phyloP scores from a whole-genome alignment of 495 filamentous ascomycete species.

The Cercophora samala region DNA sequence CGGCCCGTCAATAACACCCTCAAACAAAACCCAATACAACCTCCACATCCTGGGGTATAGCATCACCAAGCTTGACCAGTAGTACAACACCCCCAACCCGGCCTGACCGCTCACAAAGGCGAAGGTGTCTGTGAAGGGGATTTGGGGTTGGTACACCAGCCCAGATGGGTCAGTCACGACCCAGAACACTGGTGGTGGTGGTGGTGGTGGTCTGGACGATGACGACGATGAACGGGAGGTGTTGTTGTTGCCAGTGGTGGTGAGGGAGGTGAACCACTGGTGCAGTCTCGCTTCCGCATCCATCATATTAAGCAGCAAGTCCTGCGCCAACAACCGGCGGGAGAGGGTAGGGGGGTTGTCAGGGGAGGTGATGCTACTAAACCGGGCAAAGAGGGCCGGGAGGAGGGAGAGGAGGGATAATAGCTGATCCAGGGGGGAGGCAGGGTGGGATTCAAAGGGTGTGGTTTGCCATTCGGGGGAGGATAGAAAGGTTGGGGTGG shows the following conservation, averaged over 20 bases:
- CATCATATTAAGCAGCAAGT: conserved; percentile 40
- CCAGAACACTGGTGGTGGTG: not conserved
- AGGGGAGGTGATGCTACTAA: conserved; percentile 33
- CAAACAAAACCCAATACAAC: conserved; percentile 37
- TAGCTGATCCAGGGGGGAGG: conserved; percentile 42
- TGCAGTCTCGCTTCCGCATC: conserved; percentile 40
- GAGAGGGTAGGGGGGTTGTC: conserved; percentile 28
- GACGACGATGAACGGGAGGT: no score
- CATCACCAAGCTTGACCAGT: conserved; percentile 40
- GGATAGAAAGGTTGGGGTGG: conserved; percentile 41
- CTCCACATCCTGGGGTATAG: conserved; percentile 40
- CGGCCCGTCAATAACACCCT: conserved; percentile 29
- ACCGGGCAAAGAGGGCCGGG: conserved; percentile 37
- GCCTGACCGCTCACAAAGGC: conserved; percentile 34
- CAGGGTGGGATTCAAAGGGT: conserved; percentile 44
- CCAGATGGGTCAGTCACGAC: not conserved
- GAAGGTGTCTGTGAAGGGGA: conserved; percentile 38
- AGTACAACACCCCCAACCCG: conserved; percentile 39
- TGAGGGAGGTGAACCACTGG: conserved; percentile 37
- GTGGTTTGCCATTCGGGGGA: conserved; percentile 43
- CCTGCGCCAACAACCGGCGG: conserved; percentile 40
- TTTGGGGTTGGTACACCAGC: conserved; percentile 13
- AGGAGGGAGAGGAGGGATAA: conserved; percentile 42
- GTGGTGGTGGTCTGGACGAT: no score
- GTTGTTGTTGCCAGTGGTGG: conserved; percentile 9